Evolutionary conservation across 345 rosid species (phyloP), one percentile per base, ranked within the genome.

Genomic region (Brassica incana): DNA sequence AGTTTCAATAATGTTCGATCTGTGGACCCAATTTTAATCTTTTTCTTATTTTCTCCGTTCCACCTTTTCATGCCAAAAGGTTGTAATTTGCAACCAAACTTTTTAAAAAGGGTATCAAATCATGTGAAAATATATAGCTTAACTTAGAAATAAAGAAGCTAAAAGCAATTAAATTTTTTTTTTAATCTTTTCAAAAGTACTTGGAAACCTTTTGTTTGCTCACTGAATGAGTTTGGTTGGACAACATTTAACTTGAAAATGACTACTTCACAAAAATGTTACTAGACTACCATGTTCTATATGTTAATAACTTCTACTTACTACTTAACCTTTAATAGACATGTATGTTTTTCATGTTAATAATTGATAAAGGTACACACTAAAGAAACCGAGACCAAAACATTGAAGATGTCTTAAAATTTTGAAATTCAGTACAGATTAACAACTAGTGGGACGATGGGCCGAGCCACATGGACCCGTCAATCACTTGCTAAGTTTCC

Each of bases 11-110:
- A 29, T 72, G 29, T 66, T 72, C 38, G 5, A 36, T 40, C 3
- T 67, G 77, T 67, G 69, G 78, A 66, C 82, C 77, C 68, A 7
- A 16, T 27, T 58, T 2, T 29, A 6, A 52, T 63, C 4, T 71
- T 71, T 14, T 63, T 64, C 59, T 78, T 25, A 23, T 54, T 77
- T 71, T 15, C 35, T 64, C 45, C 45, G 11, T 15, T 27, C 50
- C 77, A 38, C 9, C n/a, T 71, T 70, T 65, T 52, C 66, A 77
- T 64, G 65, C 80, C 50, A n/a, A 63, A 63, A 77, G 20, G 45
- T n/a, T 61, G 65, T 20, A 25, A 68, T 58, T 38, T 56, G 38
- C 72, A 16, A 7, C 14, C 38, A 52, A 14, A 6, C 30, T 38
- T 56, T 67, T 1, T 3, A 35, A 2, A 61, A 48, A 14, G n/a